Evolutionary conservation across 2,329 filamentous ascomycete species (phyloP), one percentile per base, ranked within the genome.

Genomic region (Exophiala phaeomuriformis): DNA sequence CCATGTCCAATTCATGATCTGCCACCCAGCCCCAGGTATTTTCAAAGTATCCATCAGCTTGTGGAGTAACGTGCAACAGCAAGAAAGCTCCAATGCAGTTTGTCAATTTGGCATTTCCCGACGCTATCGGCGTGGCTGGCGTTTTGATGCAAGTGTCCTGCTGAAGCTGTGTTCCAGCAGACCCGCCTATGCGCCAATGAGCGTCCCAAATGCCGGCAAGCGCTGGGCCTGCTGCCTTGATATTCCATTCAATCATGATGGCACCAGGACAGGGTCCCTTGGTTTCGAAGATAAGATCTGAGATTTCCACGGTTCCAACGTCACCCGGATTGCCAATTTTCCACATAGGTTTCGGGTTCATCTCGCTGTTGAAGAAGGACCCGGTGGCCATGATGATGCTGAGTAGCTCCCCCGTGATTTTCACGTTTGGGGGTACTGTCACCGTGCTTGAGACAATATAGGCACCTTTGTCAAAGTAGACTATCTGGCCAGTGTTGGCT

Each of bases 381-480:
- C 67, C 68, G 0, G 52, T 65, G 3, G 61, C 66, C 63, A 68
- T 67, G 48, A 70, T 66, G 42, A 68, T 65, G 36, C 64, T 53
- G 63, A 65, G 68, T 1, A 60, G 74, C 61, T 86, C 81, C 9
- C 83, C 83, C 2, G 83, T 74, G 52, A 86, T 80, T 58, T 74
- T 78, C 7, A 77, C 73, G 8, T 73, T 72, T 1, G 66, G 61
- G 53, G 86, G 86, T 5, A 90, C 77, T 61, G 80, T 78, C 67
- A 90, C 72, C 1, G 86, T 90, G 62, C 81, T 76, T 41, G 79
- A 83, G 61, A 90, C 73, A 51, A 86, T 68, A 67, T 90, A 89
- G 47, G 83, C 79, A 51, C 87, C 87, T 64, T 85, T 83, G 64
- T 88, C 85, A 61, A 91, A 85, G 71, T 83, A 90, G 53, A 88